These are phyloP conservation scores for Sorghum bicolor DNA, from an alignment of 176 grass and related monocot species.

Conservation along the genomic window DNA sequence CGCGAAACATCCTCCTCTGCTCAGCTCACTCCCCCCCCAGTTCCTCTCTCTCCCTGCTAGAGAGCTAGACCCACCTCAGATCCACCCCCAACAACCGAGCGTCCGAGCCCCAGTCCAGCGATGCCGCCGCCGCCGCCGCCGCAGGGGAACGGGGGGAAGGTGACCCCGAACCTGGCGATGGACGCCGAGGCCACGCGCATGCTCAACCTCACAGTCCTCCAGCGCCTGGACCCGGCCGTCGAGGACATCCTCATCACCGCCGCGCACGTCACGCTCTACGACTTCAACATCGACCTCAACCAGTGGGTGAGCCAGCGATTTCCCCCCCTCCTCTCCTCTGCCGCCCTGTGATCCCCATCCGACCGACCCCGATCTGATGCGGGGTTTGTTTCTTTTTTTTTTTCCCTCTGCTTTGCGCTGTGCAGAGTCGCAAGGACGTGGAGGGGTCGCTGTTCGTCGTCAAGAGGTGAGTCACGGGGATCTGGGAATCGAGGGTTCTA, in stretches of 20 bases:
- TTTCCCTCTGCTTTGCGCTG: not conserved
- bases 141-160: constrained; percentile 56
- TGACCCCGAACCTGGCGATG: constrained; percentile 68
- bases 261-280: constrained; percentile 88
- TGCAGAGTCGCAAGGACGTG: constrained; percentile 91
- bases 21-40: not conserved
- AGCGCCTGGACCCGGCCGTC: constrained; percentile 87
- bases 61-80: not conserved
- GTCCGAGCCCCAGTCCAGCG: not conserved
- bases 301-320: constrained; percentile 59
- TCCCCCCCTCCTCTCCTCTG: not conserved
- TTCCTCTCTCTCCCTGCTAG: not conserved
- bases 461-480: constrained; percentile 57
- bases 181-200: constrained; percentile 66
- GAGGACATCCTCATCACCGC: constrained; percentile 96
- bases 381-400: not conserved
- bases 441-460: constrained; percentile 94
- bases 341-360: not conserved
- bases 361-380: constrained; percentile 28
- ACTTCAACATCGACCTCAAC: constrained; percentile 89
- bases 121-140: constrained; percentile 31
- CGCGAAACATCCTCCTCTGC: too few species aligned
- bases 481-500: not conserved
- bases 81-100: constrained; percentile 1
- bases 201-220: constrained; percentile 90